Evolutionary conservation across 352 stramenopile species (phyloP).

Genomic region (Phytophthora brassicae): DNA sequence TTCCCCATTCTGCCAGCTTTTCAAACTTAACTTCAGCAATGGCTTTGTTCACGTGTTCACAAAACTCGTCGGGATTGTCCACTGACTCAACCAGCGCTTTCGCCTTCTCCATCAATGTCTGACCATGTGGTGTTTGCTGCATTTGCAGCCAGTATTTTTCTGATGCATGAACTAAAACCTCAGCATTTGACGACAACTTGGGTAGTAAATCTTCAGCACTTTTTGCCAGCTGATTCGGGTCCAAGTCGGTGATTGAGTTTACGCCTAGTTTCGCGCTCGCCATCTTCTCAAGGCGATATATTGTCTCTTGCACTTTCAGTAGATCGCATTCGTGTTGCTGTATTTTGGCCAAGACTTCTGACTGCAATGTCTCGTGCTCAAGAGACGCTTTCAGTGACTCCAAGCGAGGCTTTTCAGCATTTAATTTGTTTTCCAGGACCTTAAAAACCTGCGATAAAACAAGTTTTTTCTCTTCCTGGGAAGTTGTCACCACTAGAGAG

Average conservation of each 20-base stretch:
- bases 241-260: conserved; percentile 52
- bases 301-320: conserved; percentile 54
- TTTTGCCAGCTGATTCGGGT: conserved; percentile 52
- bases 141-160: conserved; percentile 74
- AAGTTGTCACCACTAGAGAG: conserved; percentile 8
- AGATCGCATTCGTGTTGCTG: conserved; percentile 66
- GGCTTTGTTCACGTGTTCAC: conserved; percentile 67
- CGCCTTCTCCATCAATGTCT: conserved; percentile 65
- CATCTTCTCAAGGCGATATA: conserved; percentile 56
- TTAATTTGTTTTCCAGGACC: conserved; percentile 53
- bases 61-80: conserved; percentile 74
- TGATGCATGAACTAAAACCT: conserved; percentile 56
- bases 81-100: conserved; percentile 74
- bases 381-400: conserved; percentile 42
- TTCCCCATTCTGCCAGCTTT: conserved; percentile 69
- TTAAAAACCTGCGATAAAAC: conserved; percentile 70
- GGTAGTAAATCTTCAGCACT: conserved; percentile 73
- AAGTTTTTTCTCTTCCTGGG: conserved; percentile 42
- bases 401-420: conserved; percentile 45
- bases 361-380: conserved; percentile 43
- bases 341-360: conserved; percentile 48
- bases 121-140: conserved; percentile 68
- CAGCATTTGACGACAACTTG: conserved; percentile 51
- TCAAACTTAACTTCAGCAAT: conserved; percentile 72
- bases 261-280: conserved; percentile 66